Percentiles rank a stretch among this genome's conserved stretches.
These are phyloP conservation scores for Erigeron philadelphicus DNA, from an alignment of 140 eudicot species.

Conservation along the genomic window DNA sequence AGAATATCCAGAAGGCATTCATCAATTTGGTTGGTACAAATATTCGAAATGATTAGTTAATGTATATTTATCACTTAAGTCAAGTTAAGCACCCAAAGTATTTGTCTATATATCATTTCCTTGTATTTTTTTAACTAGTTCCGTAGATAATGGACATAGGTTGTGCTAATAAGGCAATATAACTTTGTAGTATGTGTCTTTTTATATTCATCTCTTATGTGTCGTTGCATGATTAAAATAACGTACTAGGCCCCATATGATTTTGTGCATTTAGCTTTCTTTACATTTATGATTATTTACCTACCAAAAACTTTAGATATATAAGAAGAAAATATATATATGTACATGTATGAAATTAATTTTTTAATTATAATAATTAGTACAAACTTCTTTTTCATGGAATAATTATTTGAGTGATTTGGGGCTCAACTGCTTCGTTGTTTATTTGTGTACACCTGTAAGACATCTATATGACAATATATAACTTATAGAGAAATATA, in stretches of 20 bases:
- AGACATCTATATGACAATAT: constrained; percentile 14
- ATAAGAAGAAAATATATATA: constrained; percentile 13
- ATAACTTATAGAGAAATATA: neutral
- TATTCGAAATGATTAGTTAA: too few relatives aligned
- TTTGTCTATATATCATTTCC: too few relatives aligned
- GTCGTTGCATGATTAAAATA: constrained; percentile 30
- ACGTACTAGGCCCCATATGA: constrained; percentile 31
- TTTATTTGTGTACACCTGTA: constrained; percentile 32
- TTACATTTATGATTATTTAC: constrained; percentile 29
- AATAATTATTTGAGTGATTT: constrained; percentile 27
- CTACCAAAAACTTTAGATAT: constrained; percentile 19
- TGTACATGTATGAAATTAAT: neutral
- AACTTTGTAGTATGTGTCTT: constrained; percentile 21
- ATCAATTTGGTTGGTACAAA: too few relatives aligned
- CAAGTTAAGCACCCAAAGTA: too few relatives aligned
- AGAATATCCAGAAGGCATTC: too few relatives aligned
- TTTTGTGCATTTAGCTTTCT: constrained; percentile 16
- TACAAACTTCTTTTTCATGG: constrained; percentile 32
- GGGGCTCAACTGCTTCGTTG: constrained; percentile 31
- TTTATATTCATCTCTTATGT: constrained; percentile 17
- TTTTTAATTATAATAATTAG: constrained; percentile 18
- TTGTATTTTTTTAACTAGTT: neutral
- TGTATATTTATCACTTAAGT: too few relatives aligned
- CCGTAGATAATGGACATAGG: neutral
- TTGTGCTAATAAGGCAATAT: constrained; percentile 24